A percentile compares a stretch with the other conserved stretches of the same genome.
Conservation (phyloP, 2,329 filamentous ascomycete species). For the Dactylellina leptospora region DNA sequence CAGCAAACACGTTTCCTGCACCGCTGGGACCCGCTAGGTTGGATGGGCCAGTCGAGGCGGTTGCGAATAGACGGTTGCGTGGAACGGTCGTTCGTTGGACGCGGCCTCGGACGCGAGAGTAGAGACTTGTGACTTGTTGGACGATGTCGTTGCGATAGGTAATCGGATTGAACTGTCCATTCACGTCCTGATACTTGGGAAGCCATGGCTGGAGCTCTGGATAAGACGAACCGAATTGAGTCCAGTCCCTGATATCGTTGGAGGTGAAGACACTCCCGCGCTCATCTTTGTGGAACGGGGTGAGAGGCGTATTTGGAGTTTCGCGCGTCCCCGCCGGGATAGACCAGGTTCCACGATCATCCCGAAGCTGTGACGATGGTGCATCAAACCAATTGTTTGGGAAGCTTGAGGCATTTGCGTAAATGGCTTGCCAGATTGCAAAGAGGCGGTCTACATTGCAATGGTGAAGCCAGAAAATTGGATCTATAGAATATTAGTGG, state of each 20-base stretch:
- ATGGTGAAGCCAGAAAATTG: conserved; percentile 62
- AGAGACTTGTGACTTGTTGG: conserved; percentile 38
- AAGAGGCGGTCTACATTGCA: conserved; percentile 71
- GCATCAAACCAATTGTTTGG: conserved; percentile 36
- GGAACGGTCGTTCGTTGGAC: conserved; percentile 37
- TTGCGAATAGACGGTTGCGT: conserved; percentile 40
- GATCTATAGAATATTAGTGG: conserved; percentile 56
- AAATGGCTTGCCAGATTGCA: conserved; percentile 63
- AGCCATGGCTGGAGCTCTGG: conserved; percentile 50
- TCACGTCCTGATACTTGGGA: conserved; percentile 26
- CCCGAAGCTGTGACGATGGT: conserved; percentile 21
- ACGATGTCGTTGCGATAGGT: conserved; percentile 41
- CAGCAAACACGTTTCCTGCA: conserved; percentile 17
- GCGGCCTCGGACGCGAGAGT: conserved; percentile 30
- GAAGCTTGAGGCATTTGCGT: conserved; percentile 19
- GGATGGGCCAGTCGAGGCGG: conserved; percentile 9
- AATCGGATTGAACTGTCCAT: conserved; percentile 29
- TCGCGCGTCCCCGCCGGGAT: conserved; percentile 40
- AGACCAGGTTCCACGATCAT: conserved; percentile 46
- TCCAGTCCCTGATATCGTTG: conserved; percentile 42
- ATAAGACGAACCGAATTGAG: conserved; percentile 43
- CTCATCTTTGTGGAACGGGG: conserved; percentile 41
- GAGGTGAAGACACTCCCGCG: conserved; percentile 25
- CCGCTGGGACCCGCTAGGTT: conserved; percentile 1
- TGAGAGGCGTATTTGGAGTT: conserved; percentile 22